phyloP scores from a whole-genome alignment of 2,329 filamentous ascomycete genomes.

The Tolypocladium pustulatum region DNA sequence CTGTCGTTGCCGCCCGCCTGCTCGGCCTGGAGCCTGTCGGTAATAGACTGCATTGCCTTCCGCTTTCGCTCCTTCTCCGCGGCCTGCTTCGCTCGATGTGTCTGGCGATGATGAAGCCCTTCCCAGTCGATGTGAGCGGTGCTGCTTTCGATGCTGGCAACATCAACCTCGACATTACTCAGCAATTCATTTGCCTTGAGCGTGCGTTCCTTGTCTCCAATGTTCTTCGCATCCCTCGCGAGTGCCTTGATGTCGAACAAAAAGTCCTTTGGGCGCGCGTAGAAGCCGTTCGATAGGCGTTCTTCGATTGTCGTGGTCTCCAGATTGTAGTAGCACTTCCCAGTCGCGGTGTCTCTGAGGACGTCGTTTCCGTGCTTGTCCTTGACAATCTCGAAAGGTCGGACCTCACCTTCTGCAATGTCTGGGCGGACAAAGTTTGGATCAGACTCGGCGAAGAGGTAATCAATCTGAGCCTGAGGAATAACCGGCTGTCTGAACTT shows the following conservation, averaged over 20 bases:
- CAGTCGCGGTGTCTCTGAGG: slow-evolving; percentile 61
- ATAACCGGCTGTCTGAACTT: slow-evolving; percentile 78
- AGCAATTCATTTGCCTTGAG: slow-evolving; percentile 86
- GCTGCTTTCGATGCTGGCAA: slow-evolving; percentile 62
- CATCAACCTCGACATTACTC: slow-evolving; percentile 89
- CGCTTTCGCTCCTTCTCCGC: slow-evolving; percentile 54
- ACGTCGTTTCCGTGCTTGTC: slow-evolving; percentile 73
- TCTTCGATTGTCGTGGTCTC: slow-evolving; percentile 91
- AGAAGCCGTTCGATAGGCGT: slow-evolving; percentile 92
- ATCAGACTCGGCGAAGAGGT: slow-evolving; percentile 76
- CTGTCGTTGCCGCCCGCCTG: slow-evolving; percentile 38
- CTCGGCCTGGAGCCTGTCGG: slow-evolving; percentile 40
- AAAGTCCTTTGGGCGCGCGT: slow-evolving; percentile 84
- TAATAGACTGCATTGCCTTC: slow-evolving; percentile 46
- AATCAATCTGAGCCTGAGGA: slow-evolving; percentile 61
- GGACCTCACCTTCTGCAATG: slow-evolving; percentile 40
- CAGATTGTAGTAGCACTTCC: slow-evolving; percentile 90
- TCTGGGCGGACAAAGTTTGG: slow-evolving; percentile 56
- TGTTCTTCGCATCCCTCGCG: slow-evolving; percentile 71
- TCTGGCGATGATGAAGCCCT: slow-evolving; percentile 63
- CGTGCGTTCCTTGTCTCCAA: slow-evolving; percentile 72
- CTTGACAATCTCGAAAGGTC: slow-evolving; percentile 69
- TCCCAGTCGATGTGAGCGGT: slow-evolving; percentile 68
- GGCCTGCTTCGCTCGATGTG: slow-evolving; percentile 49
- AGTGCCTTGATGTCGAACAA: slow-evolving; percentile 76